Evolutionary conservation across 352 stramenopile species (phyloP), one percentile per base, ranked within the genome.

Genomic region (Phytophthora citrophthora): DNA sequence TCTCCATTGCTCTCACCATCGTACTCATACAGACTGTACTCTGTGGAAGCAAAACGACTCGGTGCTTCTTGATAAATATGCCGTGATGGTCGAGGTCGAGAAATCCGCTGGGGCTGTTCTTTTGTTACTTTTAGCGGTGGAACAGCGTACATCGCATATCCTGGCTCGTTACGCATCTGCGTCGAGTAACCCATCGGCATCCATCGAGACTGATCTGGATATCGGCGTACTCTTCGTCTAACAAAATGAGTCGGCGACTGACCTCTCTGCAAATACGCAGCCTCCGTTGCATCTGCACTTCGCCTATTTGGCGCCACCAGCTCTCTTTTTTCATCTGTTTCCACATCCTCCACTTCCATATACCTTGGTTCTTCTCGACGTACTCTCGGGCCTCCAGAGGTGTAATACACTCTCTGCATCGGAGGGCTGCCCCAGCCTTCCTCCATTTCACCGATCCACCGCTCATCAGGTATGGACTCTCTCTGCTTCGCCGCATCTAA

Each of bases 311-410:
- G 10, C 18, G 29, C 10, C 12, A 46, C 46, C 54, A 77, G 71
- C 1, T 71, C 54, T 4, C n/a, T 66, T 58, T 65, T 78, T n/a
- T 78, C 70, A 36, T 76, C 57, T 6, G 44, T 31, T 12, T 72
- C 61, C 11, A 68, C 13, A 23, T 75, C 60, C 1, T 27, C 15
- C 9, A 68, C n/a, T 10, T 67, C 36, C 27, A 48, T 12, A 47
- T 66, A 78, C 54, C 61, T 56, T 34, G 65, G 50, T 5, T 40
- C 61, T 44, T 75, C 53, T 20, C 44, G 53, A 29, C 20, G 45
- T 27, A 32, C 20, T 45, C 48, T 51, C 1, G 46, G 32, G 3
- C 23, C 53, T 27, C 46, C 36, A 38, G 18, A 9, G 38, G 48
- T 39, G 48, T 65, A 70, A n/a, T 66, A 56, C 44, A 61, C 39